Conservation (phyloP, 2,329 filamentous ascomycete genomes). For the Beauveria rudraprayagi region DNA sequence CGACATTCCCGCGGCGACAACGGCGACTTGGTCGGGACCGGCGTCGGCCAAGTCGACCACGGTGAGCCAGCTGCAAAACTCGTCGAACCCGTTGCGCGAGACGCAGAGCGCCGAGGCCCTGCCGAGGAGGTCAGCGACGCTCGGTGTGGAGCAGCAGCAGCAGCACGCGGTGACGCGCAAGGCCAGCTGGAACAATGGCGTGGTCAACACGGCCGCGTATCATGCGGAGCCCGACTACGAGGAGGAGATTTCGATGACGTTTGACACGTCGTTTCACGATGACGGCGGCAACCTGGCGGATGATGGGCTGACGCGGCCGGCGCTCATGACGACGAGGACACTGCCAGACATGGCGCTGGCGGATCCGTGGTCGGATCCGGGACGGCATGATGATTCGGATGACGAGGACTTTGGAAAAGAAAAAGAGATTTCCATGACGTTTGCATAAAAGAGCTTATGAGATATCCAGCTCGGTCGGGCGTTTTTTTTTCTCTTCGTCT, state of each 20-base stretch:
- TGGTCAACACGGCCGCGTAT: constrained; percentile 19
- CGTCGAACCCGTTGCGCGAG: constrained; percentile 27
- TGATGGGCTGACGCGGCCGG: constrained; percentile 19
- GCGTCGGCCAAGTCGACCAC: constrained; percentile 18
- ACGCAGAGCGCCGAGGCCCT: constrained; percentile 39
- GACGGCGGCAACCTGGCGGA: constrained; percentile 26
- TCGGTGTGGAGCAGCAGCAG: constrained; percentile 13
- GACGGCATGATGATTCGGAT: constrained; percentile 37
- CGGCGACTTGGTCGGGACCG: neutral
- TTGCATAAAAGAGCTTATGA: constrained; percentile 45
- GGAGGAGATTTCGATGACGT: constrained; percentile 60
- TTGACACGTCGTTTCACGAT: constrained; percentile 53
- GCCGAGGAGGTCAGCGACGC: constrained; percentile 16
- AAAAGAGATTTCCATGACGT: constrained; percentile 73
- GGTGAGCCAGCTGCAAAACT: constrained; percentile 10
- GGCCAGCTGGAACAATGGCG: constrained; percentile 8
- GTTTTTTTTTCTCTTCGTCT: neutral
- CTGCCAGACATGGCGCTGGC: constrained; percentile 41
- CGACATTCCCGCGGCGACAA: constrained; percentile 37
- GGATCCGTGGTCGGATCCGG: constrained; percentile 51
- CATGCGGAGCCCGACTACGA: constrained; percentile 25
- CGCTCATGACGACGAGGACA: constrained; percentile 34
- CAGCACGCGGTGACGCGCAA: constrained; percentile 12
- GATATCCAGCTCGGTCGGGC: constrained; percentile 1
- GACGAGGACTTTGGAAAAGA: constrained; percentile 65